Base-by-base conservation (phyloP, 441 rosid species). In the Euphorbia corollata region DNA sequence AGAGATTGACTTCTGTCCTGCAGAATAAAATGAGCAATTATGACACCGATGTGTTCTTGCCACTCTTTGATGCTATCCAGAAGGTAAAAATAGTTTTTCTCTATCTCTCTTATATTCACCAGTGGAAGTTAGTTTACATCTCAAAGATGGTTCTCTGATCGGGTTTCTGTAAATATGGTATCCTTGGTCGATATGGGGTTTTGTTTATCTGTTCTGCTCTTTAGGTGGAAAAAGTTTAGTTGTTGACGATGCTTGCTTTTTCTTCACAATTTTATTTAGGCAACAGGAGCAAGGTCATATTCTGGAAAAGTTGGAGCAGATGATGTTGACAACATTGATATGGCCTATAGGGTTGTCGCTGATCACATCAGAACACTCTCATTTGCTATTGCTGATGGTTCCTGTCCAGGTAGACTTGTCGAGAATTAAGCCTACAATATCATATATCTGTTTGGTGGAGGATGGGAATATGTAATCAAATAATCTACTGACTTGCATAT, bases 321-420 rank as follows among this genome's bases (percentile, higher is more conserved):
- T 73, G 99, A 95, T 69, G 77, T 61, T 1, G 98, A 90, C 78
- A 74, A 82, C 60, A 81, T 92, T 81, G 99, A 95, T 80, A 86
- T 95, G 98, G 99, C 99, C 43, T 95, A 95, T 63, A 82, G 99
- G 84, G 99, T 95, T 71, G 93, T 95, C 51, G 97, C 98, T 65
- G 98, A 95, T 72, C 98, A 95, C 73, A 92, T 95, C 59, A 90
- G 98, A 79, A 95, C 99, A 47, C 73, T 95, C 38, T 90, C 98
- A 34, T 78, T 95, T 86, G 99, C 98, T 34, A 95, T 95, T 78
- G 97, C 98, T 59, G 99, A 95, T 79, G 99, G 99, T 63, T 89
- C 99, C 73, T 82, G 92, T 71, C 99, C 99, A 82, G 99, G 99
- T 94, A 79, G 61, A 65, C 65, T 45, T 24, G 45, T 71, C 50